Evolutionary conservation across 2,329 filamentous ascomycete species (phyloP), one percentile per base, ranked within the genome.

Genomic region (Pseudocercospora musae): DNA sequence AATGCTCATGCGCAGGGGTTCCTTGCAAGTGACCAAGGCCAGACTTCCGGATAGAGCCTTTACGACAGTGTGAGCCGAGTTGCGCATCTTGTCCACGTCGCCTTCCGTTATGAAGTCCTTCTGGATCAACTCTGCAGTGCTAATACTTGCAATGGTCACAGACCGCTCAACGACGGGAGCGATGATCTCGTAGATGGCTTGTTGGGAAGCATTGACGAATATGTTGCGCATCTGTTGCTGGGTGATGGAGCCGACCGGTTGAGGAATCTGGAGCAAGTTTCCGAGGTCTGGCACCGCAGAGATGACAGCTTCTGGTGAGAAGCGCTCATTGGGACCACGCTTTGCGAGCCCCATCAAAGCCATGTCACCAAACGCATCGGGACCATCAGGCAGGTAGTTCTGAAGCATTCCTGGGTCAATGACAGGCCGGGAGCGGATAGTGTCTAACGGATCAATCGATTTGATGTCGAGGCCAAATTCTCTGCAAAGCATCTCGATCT

Each of bases 401-500:
- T 73, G 73, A 25, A 74, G 66, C 63, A 75, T 69, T 29, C 67
- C 64, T 42, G 74, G 70, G 18, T 75, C 72, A 55, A 74, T 71
- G 31, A 73, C 71, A 27, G 77, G 84, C 44, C 92, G 86, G 68
- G 92, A 91, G 65, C 93, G 85, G 60, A 99, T 95, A 72, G 93
- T 89, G 21, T 89, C 88, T 0, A 93, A 91, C 0, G 94, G 91
- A 70, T 96, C 90, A 65, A 98, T 92, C 62, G 85, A 89, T 78
- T 96, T 96, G 77, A 96, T 90, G 66, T 98, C 92, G n/a, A 98
- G 82, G 59, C 89, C 89, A 15, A 99, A 81, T 11, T 93, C 93
- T 74, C 96, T 96, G 81, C 93, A 99, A 23, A 99, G 84, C 25
- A 99, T 93, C 77, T 99, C 95, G 62, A 99, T 98, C 76, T 99